Base-by-base conservation (phyloP, 805 yeast species). In the Metschnikowia santaceciliae region DNA sequence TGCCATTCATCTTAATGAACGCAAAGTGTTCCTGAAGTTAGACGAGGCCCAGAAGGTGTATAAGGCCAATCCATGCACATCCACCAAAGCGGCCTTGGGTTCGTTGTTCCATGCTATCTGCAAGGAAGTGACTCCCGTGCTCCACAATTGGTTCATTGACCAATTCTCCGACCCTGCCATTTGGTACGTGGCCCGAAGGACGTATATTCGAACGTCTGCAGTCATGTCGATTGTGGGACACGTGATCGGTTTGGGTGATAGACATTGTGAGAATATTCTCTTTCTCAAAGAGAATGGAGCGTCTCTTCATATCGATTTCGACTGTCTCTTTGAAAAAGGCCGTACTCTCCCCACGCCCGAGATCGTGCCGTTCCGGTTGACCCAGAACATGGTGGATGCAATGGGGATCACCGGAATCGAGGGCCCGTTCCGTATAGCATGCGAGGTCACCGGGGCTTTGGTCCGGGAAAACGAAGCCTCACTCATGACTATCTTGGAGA, bases 141-240 rank as follows among this genome's bases (percentile, higher is more conserved):
- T 95, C 26, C 84, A 86, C 59, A 81, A 84, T 46, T 92, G 98
- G 97, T 91, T 88, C 62, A 75, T 89, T 20, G 91, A 89, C 51
- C 85, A 81, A 47, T 92, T 90, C 59, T 90, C 97, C 0, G 96
- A 91, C 56, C 96, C 98, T 0, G 80, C 83, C 6, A 72, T 81
- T 1, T 94, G 99, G 99, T 87, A 89, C 54, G 76, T 77, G 40
- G 88, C 92, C 1, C 71, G 98, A 49, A 84, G 83, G 45, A 74
- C 76, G 34, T 95, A 80, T 63, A 83, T 88, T 0, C 75, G 96
- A 49, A 83, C 96, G 0, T 75, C 87, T 26, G 97, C 97, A 0
- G 98, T 92, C 0, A 94, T 95, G 99, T 90, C 97, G 0, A 90
- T 94, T 75, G 96, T 92, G 4, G 99, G 99, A 0, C 89, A 88